These are phyloP conservation scores for Colletotrichum sp. DNA, from an alignment of 2,329 filamentous ascomycete genomes.

Conservation along the genomic window DNA sequence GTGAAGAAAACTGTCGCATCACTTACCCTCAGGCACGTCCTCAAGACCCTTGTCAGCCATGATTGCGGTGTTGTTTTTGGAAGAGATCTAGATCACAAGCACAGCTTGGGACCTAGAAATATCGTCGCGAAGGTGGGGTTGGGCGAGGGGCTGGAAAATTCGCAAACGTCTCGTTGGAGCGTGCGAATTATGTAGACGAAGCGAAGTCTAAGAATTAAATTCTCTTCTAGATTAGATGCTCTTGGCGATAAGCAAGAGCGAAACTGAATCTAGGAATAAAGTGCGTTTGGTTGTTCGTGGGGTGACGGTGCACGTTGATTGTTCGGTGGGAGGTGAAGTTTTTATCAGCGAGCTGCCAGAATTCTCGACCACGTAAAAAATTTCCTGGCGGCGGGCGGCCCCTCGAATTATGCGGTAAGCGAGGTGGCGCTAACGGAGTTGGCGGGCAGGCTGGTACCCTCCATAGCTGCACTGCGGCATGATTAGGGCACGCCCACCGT, in stretches of 20 bases:
- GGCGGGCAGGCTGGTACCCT: background rate
- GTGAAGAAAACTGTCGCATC: background rate
- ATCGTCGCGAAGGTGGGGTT: conserved; percentile 23
- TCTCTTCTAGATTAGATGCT: conserved; percentile 51
- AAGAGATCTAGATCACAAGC: conserved; percentile 78
- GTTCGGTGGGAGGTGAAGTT: conserved; percentile 27
- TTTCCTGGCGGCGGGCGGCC: conserved; percentile 30
- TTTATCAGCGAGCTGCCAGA: conserved; percentile 17
- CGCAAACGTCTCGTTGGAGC: conserved; percentile 30
- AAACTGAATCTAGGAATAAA: conserved; percentile 45
- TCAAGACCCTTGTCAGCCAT: conserved; percentile 99
- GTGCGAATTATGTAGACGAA: conserved; percentile 27
- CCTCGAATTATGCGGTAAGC: conserved; percentile 23
- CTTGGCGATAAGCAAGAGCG: conserved; percentile 49
- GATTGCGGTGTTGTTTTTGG: conserved; percentile 72
- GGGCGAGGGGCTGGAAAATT: conserved; percentile 41
- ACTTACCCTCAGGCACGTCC: conserved; percentile 83
- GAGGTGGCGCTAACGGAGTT: conserved; percentile 17
- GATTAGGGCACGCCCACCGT: conserved; percentile 21
- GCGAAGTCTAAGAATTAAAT: conserved; percentile 32
- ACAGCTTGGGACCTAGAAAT: conserved; percentile 74
- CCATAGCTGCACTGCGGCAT: background rate
- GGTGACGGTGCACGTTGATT: conserved; percentile 32
- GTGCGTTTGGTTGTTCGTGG: conserved; percentile 22
- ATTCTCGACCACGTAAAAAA: conserved; percentile 36